Base-by-base conservation (phyloP, 208 protist species). In the Leishmania guyanensis region DNA sequence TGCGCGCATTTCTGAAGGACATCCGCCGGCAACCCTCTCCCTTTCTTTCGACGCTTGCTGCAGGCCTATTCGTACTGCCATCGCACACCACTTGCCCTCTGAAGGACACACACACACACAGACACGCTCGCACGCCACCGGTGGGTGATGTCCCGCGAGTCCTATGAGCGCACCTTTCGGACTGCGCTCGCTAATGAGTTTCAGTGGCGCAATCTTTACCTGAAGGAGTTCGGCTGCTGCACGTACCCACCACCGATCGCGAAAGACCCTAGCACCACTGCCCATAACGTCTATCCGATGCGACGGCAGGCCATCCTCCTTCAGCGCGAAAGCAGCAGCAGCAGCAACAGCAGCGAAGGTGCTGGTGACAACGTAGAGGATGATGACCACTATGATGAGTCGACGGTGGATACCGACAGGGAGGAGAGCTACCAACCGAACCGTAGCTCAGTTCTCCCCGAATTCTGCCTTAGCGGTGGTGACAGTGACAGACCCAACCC, bases 121-220 rank as follows among this genome's bases (percentile, higher is more conserved):
- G 36, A 16, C 58, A 14, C 50, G 48, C n/a, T 43, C 29, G 17
- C 51, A 29, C n/a, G 26, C 53, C 53, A 33, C 33, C 74, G 56
- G 9, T 48, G 22, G 1, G 39, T n/a, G 4, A 84, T 80, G 81
- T 72, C 75, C 17, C 75, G 60, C 56, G 39, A 66, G 46, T 9
- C 39, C 4, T 22, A 81, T 26, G 77, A 85, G 64, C 77, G n/a
- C 26, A 70, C 62, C 43, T 95, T 95, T 66, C 77, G 70, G 26
- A 79, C 84, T 26, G 90, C 91, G 8, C 78, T 89, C 51, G 50
- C 85, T 43, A 97, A 95, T 83, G 94, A 94, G 76, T 97, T 93
- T 70, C 94, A 97, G 73, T 97, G 94, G 92, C 83, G 88, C 48
- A 97, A 97, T 62, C 72, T 97, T 20, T 97, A 97, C 79, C 50